Conservation (phyloP, 805 yeast species). For the Candida parachauliodes region DNA sequence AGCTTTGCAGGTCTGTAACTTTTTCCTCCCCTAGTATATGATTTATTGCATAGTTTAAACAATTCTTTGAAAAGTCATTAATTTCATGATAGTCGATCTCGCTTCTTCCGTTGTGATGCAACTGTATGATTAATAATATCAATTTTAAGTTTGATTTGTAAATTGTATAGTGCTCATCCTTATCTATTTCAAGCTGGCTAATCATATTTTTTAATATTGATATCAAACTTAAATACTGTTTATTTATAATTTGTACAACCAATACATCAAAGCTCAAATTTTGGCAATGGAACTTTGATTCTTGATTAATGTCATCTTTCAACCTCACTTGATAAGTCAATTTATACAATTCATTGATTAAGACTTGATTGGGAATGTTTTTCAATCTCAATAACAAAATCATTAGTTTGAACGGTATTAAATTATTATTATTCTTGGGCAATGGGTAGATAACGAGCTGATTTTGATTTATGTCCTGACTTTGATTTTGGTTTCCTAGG, state of each 20-base stretch:
- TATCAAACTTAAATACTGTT: constrained; percentile 24
- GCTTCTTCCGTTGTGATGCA: background rate
- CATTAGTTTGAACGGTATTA: constrained; percentile 25
- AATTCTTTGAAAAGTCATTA: background rate
- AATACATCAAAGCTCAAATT: constrained; percentile 32
- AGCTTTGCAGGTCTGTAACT: background rate
- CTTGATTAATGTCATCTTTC: constrained; percentile 10
- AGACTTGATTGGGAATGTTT: constrained; percentile 37
- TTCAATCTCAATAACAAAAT: constrained; percentile 38
- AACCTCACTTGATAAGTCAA: constrained; percentile 37
- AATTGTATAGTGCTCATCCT: constrained; percentile 2
- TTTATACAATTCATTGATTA: constrained; percentile 44
- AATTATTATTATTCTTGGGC: constrained; percentile 31
- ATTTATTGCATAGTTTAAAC: constrained; percentile 2
- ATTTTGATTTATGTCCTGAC: background rate
- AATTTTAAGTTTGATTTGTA: constrained; percentile 22
- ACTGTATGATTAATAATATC: constrained; percentile 3
- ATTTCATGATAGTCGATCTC: background rate
- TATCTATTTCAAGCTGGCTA: constrained; percentile 13
- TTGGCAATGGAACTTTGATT: constrained; percentile 15
- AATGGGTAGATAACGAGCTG: constrained; percentile 26
- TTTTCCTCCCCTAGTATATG: background rate
- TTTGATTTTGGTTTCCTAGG: constrained; percentile 21
- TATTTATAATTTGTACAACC: constrained; percentile 26
- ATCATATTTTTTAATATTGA: constrained; percentile 23